These are phyloP conservation scores for Nigrograna mackinnonii DNA, from an alignment of 2,329 filamentous ascomycete genomes.

Conservation along the genomic window DNA sequence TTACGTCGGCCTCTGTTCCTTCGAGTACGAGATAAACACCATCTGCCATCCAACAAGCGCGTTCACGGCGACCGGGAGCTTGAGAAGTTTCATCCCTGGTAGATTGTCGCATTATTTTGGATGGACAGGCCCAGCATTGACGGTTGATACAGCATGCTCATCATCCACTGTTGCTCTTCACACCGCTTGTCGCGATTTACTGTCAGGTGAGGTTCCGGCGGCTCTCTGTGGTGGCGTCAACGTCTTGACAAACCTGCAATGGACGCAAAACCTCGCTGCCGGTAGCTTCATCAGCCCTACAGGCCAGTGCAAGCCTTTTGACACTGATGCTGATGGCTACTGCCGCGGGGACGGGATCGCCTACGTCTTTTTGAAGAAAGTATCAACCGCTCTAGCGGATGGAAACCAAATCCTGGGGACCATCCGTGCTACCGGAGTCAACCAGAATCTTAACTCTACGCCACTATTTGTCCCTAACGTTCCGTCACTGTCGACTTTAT, in stretches of 20 bases:
- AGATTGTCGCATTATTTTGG: conserved; percentile 29
- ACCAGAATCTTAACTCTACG: conserved; percentile 15
- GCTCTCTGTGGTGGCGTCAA: conserved; percentile 44
- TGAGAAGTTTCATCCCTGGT: conserved; percentile 25
- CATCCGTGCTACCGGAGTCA: conserved; percentile 30
- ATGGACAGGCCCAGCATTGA: conserved; percentile 25
- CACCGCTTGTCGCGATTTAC: conserved; percentile 27
- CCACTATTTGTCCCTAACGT: conserved; percentile 17
- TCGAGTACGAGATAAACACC: conserved; percentile 32
- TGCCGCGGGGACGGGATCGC: conserved; percentile 57
- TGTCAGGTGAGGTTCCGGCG: conserved; percentile 25
- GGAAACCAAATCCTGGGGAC: conserved; percentile 53
- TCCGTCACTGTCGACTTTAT: conserved; percentile 15
- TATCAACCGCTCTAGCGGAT: conserved; percentile 55
- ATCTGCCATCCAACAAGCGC: conserved; percentile 15
- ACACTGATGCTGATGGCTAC: conserved; percentile 53
- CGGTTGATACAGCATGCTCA: conserved; percentile 41
- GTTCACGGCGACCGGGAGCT: conserved; percentile 20
- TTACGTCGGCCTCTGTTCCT: conserved; percentile 34
- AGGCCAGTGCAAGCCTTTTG: conserved; percentile 50
- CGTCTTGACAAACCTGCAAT: conserved; percentile 31
- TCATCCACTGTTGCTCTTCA: conserved; percentile 34
- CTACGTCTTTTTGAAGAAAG: conserved; percentile 54
- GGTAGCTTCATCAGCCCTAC: conserved; percentile 49
- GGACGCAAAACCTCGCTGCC: conserved; percentile 36